Conservation (phyloP, 495 filamentous ascomycete genomes). For the Tuber umbilicatum region DNA sequence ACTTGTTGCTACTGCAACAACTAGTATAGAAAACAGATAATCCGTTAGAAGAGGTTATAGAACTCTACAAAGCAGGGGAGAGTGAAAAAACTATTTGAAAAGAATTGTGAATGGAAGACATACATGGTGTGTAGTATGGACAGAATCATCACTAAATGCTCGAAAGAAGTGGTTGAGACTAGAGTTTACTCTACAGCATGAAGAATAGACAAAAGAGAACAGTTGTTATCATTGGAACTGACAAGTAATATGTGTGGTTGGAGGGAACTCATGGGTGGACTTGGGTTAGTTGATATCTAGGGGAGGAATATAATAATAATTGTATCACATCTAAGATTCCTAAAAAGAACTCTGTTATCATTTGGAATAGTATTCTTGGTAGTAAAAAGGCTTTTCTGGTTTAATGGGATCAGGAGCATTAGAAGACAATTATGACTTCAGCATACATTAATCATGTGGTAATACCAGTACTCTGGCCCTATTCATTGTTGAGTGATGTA, state of each 20-base stretch:
- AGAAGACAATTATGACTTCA: slow-evolving; percentile 2
- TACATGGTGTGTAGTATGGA: not conserved
- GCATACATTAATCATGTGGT: slow-evolving; percentile 12
- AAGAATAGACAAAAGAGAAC: not conserved
- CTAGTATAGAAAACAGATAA: not conserved
- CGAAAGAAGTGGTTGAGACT: not conserved
- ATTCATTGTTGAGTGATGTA: too few species aligned
- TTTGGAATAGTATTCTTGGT: slow-evolving; percentile 10
- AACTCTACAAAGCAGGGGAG: not conserved
- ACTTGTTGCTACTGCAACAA: too few species aligned
- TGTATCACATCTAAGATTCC: slow-evolving; percentile 6
- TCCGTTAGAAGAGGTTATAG: not conserved
- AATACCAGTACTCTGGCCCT: not conserved
- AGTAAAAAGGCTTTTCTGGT: not conserved
- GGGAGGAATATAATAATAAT: not conserved
- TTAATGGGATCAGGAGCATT: slow-evolving; percentile 8
- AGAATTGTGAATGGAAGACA: not conserved
- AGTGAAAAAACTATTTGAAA: not conserved
- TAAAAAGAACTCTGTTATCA: slow-evolving; percentile 10
- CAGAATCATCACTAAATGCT: not conserved
- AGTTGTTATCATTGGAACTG: not conserved
- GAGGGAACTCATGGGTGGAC: not conserved
- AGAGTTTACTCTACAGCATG: not conserved
- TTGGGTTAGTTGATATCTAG: not conserved
- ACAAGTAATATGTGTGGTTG: not conserved